Evolutionary conservation across 345 rosid genomes (phyloP).

Genomic region (Corchorus olitorius): DNA sequence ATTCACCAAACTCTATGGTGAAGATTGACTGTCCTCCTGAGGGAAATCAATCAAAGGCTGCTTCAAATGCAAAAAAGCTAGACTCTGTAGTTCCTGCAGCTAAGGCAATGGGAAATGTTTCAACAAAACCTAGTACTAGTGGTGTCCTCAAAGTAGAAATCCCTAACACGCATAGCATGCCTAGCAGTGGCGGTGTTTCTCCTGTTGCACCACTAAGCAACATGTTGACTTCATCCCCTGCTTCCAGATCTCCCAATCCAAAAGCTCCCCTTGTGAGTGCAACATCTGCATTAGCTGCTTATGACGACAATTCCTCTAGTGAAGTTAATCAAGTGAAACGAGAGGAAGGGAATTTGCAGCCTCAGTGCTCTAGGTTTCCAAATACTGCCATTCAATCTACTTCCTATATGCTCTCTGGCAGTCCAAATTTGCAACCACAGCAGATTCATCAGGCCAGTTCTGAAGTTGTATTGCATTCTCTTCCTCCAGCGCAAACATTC

Average conservation of each 20-base stretch:
- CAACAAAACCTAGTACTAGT: conserved; percentile 11
- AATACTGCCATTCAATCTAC: conserved; percentile 40
- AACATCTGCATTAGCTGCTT: conserved; percentile 29
- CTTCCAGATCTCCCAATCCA: conserved; percentile 23
- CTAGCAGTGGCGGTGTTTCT: conserved; percentile 21
- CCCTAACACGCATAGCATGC: neutral
- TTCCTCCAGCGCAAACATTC: conserved; percentile 11
- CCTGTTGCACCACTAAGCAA: conserved; percentile 30
- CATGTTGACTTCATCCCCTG: conserved; percentile 30
- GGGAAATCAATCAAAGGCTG: conserved; percentile 47
- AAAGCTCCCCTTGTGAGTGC: conserved; percentile 22
- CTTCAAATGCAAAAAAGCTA: conserved; percentile 51
- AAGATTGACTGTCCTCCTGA: conserved; percentile 52
- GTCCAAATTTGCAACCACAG: neutral
- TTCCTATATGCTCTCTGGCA: conserved; percentile 4
- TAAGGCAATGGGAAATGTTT: conserved; percentile 25
- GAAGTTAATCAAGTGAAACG: conserved; percentile 23
- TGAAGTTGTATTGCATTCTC: conserved; percentile 7
- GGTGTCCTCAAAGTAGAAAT: conserved; percentile 24
- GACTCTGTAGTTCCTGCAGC: conserved; percentile 52
- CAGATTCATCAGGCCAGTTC: conserved; percentile 23
- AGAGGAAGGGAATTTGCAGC: conserved; percentile 42
- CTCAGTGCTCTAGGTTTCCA: conserved; percentile 47
- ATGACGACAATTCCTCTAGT: conserved; percentile 26
- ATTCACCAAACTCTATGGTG: conserved; percentile 52